These are phyloP conservation scores for Vaccinium vitisidaea DNA, from an alignment of 148 eudicot genomes.

Conservation along the genomic window DNA sequence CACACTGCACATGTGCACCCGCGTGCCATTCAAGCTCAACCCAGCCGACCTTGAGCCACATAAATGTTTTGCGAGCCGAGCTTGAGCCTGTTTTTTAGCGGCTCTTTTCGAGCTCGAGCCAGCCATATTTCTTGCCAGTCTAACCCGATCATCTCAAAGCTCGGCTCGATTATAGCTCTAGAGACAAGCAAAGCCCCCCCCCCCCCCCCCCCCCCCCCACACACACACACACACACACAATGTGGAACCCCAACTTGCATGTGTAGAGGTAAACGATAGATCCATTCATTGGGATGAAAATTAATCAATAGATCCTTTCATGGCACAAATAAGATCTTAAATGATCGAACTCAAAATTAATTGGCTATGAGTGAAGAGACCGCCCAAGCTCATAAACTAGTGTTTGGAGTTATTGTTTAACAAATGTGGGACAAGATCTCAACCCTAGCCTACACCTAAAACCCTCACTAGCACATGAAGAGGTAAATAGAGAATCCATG, in stretches of 20 bases:
- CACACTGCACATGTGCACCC: no score
- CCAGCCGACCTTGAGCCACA: no score
- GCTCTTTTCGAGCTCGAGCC: no score
- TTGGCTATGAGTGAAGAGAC: background rate
- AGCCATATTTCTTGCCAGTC: no score
- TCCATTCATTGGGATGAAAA: background rate
- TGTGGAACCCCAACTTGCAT: background rate
- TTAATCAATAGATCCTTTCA: background rate
- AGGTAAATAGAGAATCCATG: background rate
- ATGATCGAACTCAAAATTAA: background rate
- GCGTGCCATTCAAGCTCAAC: no score
- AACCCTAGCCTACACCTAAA: background rate
- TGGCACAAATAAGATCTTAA: background rate
- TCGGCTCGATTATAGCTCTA: no score
- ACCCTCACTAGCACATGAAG: background rate
- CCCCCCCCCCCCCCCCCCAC: no score
- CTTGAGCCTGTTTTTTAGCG: no score
- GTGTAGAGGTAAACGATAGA: background rate
- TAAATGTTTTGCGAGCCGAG: no score
- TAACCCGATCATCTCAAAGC: no score
- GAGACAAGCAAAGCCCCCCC: no score
- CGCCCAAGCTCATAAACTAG: background rate
- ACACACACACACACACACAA: no score
- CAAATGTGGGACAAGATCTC: background rate
- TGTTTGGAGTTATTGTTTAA: background rate